Evolutionary conservation across 192 early-diverging fungal species (phyloP), one percentile per base, ranked within the genome.

Genomic region (Coemansia sp.): DNA sequence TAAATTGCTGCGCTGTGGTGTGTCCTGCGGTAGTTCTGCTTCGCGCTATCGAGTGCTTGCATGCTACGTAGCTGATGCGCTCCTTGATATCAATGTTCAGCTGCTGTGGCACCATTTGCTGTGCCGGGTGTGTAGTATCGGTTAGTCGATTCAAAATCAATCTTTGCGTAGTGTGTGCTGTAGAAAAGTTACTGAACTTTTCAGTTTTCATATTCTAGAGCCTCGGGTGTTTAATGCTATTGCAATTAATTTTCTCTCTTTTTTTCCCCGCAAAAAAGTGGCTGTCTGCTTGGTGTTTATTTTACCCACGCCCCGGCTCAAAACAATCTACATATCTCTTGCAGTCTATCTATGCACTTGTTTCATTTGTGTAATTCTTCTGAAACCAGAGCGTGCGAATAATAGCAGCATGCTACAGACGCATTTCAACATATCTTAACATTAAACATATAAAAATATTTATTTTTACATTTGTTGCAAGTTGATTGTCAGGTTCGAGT

Each of bases 71-170:
- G 63, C 74, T 67, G 52, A 77, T 77, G 37, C 52, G 63, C 41
- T 77, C 73, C 33, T 77, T 77, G 40, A 77, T 63, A 40, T 77
- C 73, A 21, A 40, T 58, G 27, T 63, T 70, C 18, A 77, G 58
- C 22, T 33, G 48, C 22, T 42, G 57, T 15, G n/a, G 13, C 67
- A 65, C 63, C 44, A 17, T 19, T 23, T 19, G 51, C 15, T 39
- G 9, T 10, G 10, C 10, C 10, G 27, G n/a, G 13, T 23, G 9
- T 22, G 18, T 4, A 23, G 23, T 49, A 49, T 27, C 19, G 18
- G 15, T 8, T 13, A 9, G 4, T 49, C 1, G 22, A 25, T 25
- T 23, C 11, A 8, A 2, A 49, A 18, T 27, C 12, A 19, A 44
- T 44, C 15, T 9, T 17, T 44, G 19, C 18, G 5, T 3, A 10